Base-by-base conservation (phyloP, 805 yeast species). In the Yarrowia deformans region DNA sequence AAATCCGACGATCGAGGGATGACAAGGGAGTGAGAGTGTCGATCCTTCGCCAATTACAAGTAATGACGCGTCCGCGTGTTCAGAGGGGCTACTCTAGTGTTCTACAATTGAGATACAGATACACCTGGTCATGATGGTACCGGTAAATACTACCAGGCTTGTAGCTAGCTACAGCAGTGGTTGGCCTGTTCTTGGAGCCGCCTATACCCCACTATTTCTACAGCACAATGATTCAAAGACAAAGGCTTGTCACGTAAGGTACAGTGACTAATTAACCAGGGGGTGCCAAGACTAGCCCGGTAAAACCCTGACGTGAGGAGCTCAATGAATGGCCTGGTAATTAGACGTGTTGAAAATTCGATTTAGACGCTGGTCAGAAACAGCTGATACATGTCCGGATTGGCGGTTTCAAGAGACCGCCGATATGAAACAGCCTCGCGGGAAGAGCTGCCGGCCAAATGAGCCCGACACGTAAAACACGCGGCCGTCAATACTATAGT, bases 1-100 rank as follows among this genome's bases (percentile, higher is more conserved):
- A 54, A 54, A 54, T 49, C 55, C 34, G 60, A 19, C 60, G 60
- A 54, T 54, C 60, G 45, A 54, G 60, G 45, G 60, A 13, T 52
- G 18, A 7, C 42, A 29, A 29, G 37, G 54, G 9, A 19, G 35
- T 8, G 18, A 23, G 29, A 2, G 9, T 32, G 54, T 32, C 32
- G 39, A 34, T 50, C 35, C 46, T 12, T n/a, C 23, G 12, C 46
- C 46, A n/a, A 16, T n/a, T 43, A 8, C 46, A n/a, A 43, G 23
- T 48, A 29, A 29, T 29, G 14, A 48, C 52, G 52, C 52, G 52
- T 48, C 52, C 16, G 37, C 8, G 37, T 9, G 37, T 13, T 8
- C 29, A 23, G 29, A 23, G 29, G 29, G 29, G 29, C 29, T 23
- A 23, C 29, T 23, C 29, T 23, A 23, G 29, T 2, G 29, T 23